phyloP scores from a whole-genome alignment of 345 rosid genomes.

The Murraya koenigii region DNA sequence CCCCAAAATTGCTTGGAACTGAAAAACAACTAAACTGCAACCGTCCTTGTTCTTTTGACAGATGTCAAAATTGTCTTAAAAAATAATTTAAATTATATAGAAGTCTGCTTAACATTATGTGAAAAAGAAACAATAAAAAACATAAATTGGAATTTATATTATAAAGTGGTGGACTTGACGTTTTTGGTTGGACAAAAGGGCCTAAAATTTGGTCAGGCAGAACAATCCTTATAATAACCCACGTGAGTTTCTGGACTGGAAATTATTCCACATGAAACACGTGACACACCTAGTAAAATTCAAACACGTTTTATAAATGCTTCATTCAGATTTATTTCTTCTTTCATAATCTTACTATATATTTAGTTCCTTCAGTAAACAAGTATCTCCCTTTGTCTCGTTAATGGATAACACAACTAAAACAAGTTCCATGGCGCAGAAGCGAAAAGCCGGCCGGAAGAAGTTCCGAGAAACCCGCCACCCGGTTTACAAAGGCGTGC shows the following conservation, averaged over 20 bases:
- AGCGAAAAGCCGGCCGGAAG: conserved; percentile 49
- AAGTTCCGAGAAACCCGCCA: conserved; percentile 59
- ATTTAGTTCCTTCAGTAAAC: no score
- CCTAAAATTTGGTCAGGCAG: background rate
- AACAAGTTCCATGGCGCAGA: background rate
- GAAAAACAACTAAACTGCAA: no score
- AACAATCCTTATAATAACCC: background rate
- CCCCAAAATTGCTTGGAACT: background rate
- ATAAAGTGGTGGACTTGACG: background rate
- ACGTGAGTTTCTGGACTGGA: background rate
- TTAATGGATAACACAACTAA: conserved; percentile 6
- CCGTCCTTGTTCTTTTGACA: background rate
- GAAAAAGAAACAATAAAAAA: background rate
- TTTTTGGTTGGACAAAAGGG: background rate
- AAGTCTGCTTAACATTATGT: background rate
- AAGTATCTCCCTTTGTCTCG: no score
- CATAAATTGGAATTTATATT: background rate
- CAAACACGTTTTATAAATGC: conserved; percentile 5
- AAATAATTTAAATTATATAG: background rate
- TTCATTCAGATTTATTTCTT: background rate
- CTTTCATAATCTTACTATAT: background rate
- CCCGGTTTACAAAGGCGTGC: conserved; percentile 47
- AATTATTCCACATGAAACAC: background rate
- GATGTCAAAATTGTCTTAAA: background rate
- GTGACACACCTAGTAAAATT: background rate